Conservation (phyloP, 805 yeast genomes). For the Priceomyces castillae region DNA sequence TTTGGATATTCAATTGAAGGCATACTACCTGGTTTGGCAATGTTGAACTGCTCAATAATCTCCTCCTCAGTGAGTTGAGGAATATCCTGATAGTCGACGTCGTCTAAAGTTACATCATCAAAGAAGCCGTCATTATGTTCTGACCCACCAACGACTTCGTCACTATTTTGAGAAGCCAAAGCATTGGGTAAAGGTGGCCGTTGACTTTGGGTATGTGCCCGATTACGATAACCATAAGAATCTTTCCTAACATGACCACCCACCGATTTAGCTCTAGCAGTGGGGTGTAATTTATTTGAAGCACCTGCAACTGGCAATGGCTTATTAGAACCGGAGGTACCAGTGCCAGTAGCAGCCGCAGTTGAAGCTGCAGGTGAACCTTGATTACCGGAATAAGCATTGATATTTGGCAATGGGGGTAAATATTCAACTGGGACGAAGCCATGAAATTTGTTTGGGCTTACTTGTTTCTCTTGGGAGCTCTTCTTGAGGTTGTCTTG, state of each 20-base stretch:
- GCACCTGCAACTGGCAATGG: conserved; percentile 9
- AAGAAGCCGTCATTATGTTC: conserved; percentile 50
- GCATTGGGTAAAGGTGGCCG: conserved; percentile 47
- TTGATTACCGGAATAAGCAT: conserved; percentile 24
- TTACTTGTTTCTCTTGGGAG: conserved; percentile 23
- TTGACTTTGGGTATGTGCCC: conserved; percentile 13
- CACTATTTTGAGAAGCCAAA: conserved; percentile 45
- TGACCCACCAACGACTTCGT: conserved; percentile 30
- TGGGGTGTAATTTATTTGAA: conserved; percentile 57
- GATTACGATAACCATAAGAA: conserved; percentile 26
- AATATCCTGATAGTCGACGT: conserved; percentile 27
- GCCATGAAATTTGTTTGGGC: conserved; percentile 30
- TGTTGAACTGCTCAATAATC: conserved; percentile 40
- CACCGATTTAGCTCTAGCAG: conserved; percentile 84
- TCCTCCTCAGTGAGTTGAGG: conserved; percentile 40
- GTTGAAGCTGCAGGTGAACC: conserved; percentile 9
- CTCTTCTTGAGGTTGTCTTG: conserved; percentile 10
- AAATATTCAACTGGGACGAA: conserved; percentile 42
- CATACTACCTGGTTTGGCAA: conserved; percentile 76
- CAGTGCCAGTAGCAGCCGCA: background rate
- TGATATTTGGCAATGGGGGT: conserved; percentile 45
- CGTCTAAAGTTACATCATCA: conserved; percentile 54
- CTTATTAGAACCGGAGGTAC: background rate
- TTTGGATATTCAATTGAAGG: conserved; percentile 92
- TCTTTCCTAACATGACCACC: conserved; percentile 73